Conservation (phyloP, 768 basidiomycete species). For the Amanita pallidorosea region DNA sequence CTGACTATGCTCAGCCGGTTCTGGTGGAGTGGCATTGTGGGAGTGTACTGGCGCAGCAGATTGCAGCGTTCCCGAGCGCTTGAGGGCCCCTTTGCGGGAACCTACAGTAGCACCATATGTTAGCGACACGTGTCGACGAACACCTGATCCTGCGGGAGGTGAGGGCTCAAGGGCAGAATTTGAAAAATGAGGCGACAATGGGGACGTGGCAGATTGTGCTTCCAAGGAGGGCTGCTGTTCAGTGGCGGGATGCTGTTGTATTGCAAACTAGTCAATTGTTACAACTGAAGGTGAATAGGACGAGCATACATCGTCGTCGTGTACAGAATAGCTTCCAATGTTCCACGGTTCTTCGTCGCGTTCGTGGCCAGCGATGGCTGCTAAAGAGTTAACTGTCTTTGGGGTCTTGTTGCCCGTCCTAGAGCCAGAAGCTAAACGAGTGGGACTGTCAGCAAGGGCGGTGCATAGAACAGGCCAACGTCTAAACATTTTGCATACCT, state of each 20-base stretch:
- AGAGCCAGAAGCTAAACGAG: conserved; percentile 34
- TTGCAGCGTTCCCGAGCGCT: conserved; percentile 69
- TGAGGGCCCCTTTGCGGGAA: conserved; percentile 44
- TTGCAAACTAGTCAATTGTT: not conserved
- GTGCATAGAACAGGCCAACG: conserved; percentile 6
- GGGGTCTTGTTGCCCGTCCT: conserved; percentile 57
- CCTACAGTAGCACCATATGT: conserved; percentile 55
- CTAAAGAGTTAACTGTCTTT: conserved; percentile 70
- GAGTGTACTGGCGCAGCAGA: conserved; percentile 32
- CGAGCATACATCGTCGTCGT: conserved; percentile 55
- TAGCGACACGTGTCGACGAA: conserved; percentile 73
- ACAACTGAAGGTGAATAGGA: not conserved
- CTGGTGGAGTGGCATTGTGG: conserved; percentile 27
- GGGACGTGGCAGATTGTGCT: conserved; percentile 31
- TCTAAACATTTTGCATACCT: conserved; percentile 29
- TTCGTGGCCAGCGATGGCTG: conserved; percentile 78
- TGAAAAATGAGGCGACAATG: conserved; percentile 54
- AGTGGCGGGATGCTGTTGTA: conserved; percentile 13
- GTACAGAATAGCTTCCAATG: conserved; percentile 40
- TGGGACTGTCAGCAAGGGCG: conserved; percentile 4
- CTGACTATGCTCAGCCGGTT: conserved; percentile 24
- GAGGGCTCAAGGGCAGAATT: conserved; percentile 44
- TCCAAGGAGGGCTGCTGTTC: conserved; percentile 20
- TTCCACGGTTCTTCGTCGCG: conserved; percentile 89
- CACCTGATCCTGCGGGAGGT: conserved; percentile 57